Evolutionary conservation across 805 yeast genomes (phyloP).

Genomic region (Debaryomyces maramus): DNA sequence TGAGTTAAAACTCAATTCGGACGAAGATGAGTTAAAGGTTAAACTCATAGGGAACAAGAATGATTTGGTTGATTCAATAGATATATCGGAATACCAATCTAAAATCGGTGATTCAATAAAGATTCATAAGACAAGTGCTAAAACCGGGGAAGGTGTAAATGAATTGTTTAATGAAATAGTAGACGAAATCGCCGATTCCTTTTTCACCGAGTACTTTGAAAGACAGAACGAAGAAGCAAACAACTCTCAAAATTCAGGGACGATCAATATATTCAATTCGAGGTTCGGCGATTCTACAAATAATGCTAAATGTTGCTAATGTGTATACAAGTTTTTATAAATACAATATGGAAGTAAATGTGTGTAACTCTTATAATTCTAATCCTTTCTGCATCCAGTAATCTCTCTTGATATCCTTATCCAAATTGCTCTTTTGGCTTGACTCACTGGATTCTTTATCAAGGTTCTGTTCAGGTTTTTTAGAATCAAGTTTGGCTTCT

Average conservation of each 20-base stretch:
- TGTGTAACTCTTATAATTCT: conserved; percentile 21
- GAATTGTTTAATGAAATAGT: conserved; percentile 34
- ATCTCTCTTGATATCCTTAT: conserved; percentile 36
- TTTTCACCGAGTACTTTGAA: conserved; percentile 23
- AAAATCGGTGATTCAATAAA: neutral
- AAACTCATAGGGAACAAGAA: conserved; percentile 78
- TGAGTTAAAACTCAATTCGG: conserved; percentile 50
- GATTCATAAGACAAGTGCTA: conserved; percentile 62
- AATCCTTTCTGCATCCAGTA: conserved; percentile 46
- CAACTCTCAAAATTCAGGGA: conserved; percentile 2
- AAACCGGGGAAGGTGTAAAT: conserved; percentile 61
- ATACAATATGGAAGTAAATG: conserved; percentile 2
- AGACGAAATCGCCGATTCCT: conserved; percentile 29
- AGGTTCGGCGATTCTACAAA: conserved; percentile 2
- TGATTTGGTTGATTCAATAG: conserved; percentile 51
- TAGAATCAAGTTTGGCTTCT: conserved; percentile 11
- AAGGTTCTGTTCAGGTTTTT: conserved; percentile 10
- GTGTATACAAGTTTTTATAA: neutral
- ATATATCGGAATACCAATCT: neutral
- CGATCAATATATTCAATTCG: conserved; percentile 8
- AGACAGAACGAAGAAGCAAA: conserved; percentile 7
- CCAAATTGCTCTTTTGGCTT: conserved; percentile 22
- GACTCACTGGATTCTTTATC: too few relatives aligned
- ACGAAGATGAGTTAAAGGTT: conserved; percentile 29
- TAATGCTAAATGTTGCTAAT: conserved; percentile 7